Conservation (phyloP, 2,329 filamentous ascomycete genomes). For the Clonostachys sp. region DNA sequence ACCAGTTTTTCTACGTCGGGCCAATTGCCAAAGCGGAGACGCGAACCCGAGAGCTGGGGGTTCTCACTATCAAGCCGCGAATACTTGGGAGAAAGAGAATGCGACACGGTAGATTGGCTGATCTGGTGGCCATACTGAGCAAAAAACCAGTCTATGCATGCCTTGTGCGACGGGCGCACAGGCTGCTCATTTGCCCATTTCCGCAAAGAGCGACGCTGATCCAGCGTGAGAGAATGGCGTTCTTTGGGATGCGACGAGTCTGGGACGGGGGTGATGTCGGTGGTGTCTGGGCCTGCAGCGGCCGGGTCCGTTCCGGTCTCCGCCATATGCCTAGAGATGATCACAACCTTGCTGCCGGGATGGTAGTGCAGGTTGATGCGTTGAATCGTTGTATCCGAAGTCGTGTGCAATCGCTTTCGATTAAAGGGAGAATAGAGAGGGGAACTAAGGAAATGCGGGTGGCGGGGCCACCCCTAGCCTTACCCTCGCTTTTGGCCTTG, state of each 20-base stretch:
- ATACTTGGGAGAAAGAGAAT: slow-evolving; percentile 58
- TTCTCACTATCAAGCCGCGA: slow-evolving; percentile 55
- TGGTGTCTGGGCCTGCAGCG: slow-evolving; percentile 22
- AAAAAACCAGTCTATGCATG: slow-evolving; percentile 61
- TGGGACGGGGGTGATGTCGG: slow-evolving; percentile 12
- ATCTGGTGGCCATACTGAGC: slow-evolving; percentile 54
- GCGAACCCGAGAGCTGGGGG: slow-evolving; percentile 57
- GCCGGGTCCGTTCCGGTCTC: slow-evolving; percentile 31
- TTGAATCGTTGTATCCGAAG: slow-evolving; percentile 35
- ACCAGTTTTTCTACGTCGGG: slow-evolving; percentile 58
- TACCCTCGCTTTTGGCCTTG: no score
- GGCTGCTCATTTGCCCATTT: slow-evolving; percentile 55
- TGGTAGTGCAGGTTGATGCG: slow-evolving; percentile 6
- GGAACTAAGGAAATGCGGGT: slow-evolving; percentile 17
- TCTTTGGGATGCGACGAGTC: slow-evolving; percentile 24
- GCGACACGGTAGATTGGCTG: slow-evolving; percentile 59
- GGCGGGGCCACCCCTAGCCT: slow-evolving; percentile 13
- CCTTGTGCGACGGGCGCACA: slow-evolving; percentile 53
- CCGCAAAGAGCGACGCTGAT: slow-evolving; percentile 56
- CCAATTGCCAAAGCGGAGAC: slow-evolving; percentile 60
- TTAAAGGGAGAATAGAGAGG: slow-evolving; percentile 19
- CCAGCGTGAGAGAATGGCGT: slow-evolving; percentile 56
- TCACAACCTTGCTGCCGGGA: neutral
- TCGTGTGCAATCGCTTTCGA: slow-evolving; percentile 25
- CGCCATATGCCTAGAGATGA: slow-evolving; percentile 1